Evolutionary conservation across 345 rosid genomes (phyloP), one percentile per base, ranked within the genome.

Genomic region (Gossypium arboreum): DNA sequence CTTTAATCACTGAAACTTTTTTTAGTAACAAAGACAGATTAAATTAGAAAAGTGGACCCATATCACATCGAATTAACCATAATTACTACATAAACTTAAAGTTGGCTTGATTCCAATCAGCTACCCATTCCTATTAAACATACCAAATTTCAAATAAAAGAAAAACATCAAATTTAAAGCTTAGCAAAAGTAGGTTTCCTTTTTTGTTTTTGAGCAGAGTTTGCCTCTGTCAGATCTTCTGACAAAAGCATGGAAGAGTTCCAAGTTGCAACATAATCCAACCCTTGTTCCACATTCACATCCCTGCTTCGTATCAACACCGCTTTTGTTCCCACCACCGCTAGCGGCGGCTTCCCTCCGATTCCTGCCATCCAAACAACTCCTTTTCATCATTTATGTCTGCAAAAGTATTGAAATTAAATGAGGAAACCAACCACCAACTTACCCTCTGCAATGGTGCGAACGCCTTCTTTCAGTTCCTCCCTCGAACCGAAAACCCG

Each of bases 251-350:
- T 85, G 4, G 87, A 85, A 1, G 97, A 86, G 81, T 92, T 94
- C 97, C 98, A 92, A 70, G 94, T 90, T 0, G 98, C 94, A 1
- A 90, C 89, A 20, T 91, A 91, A 78, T 94, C 98, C 83, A 92
- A 80, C 1, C 97, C 98, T 83, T 94, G 96, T 8, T 88, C 98
- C 50, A 91, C 4, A 39, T 62, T 92, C 83, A 88, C n/a, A 17
- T 94, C 98, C 73, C 93, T 80, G 78, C 94, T 82, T 85, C 87
- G 88, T 54, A 86, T 43, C 27, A 92, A 59, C 68, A 92, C 90
- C 0, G 94, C 85, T 79, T 94, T 94, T 5, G 95, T 92, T 76
- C 98, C 98, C 0, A 79, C 81, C 34, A 92, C 86, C 0, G 95
- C 98, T 13, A 91, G 83, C 0, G 94, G 97, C 56, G 98, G 88